Percentiles rank a stretch among this genome's conserved stretches.
phyloP scores from a whole-genome alignment of 257 asterid genomes.

The Oldenlandia corymbosa region DNA sequence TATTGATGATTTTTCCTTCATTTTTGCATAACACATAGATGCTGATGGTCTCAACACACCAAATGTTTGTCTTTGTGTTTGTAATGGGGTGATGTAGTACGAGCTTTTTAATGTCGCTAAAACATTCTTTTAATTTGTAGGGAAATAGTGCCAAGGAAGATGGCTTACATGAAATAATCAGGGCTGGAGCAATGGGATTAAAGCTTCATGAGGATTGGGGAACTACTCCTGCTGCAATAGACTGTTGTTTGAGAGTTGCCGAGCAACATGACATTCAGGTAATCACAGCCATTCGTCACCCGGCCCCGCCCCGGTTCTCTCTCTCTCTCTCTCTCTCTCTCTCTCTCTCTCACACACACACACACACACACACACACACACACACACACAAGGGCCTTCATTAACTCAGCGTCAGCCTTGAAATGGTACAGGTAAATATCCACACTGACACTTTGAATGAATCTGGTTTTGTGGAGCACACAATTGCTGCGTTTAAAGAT shows the following conservation, averaged over 20 bases:
- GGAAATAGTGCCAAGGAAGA: conserved; percentile 73
- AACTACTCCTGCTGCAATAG: conserved; percentile 95
- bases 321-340: too few relatives aligned
- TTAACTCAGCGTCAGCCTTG: conserved; percentile 18
- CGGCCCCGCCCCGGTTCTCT: neutral
- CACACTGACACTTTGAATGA: conserved; percentile 96
- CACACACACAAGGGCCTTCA: too few relatives aligned
- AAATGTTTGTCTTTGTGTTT: neutral
- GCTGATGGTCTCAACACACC: neutral
- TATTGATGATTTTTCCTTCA: neutral
- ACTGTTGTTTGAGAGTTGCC: conserved; percentile 66
- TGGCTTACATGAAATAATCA: conserved; percentile 75
- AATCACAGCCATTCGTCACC: too few relatives aligned
- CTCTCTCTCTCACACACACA: too few relatives aligned
- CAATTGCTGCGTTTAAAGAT: conserved; percentile 81
- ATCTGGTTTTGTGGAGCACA: conserved; percentile 96
- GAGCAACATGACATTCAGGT: conserved; percentile 85
- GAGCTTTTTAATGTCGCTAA: conserved; percentile 14
- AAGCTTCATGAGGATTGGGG: conserved; percentile 99
- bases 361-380: too few relatives aligned
- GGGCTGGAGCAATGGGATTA: conserved; percentile 98
- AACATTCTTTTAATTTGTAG: conserved; percentile 32
- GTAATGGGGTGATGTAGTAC: neutral
- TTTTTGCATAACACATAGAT: neutral
- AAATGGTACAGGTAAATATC: conserved; percentile 58